These are phyloP conservation scores for Cryptococcus sp. DNA, from an alignment of 1,284 basidiomycete genomes.

Conservation along the genomic window DNA sequence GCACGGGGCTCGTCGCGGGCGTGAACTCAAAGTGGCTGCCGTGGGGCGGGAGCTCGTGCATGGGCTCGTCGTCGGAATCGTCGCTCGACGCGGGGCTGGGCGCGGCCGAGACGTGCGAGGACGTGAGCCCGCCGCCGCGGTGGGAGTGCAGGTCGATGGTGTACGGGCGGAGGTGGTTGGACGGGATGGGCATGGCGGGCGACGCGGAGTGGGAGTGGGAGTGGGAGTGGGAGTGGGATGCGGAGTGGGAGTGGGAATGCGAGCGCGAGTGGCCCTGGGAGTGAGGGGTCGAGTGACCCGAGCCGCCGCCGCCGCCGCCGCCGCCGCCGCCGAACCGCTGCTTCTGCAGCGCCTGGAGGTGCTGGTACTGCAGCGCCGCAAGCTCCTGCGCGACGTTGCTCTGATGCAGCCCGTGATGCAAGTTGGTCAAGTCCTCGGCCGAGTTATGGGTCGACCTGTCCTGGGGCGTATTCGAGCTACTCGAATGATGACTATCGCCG, in stretches of 20 bases:
- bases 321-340: slow-evolving; percentile 13
- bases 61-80: slow-evolving; percentile 44
- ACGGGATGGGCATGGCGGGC: neutral
- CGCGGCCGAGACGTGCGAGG: slow-evolving; percentile 42
- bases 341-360: slow-evolving; percentile 32
- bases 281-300: neutral
- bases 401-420: slow-evolving; percentile 38
- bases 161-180: slow-evolving; percentile 37
- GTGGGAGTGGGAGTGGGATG: slow-evolving; percentile 11
- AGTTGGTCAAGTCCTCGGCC: slow-evolving; percentile 20
- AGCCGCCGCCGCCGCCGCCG: neutral
- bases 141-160: slow-evolving; percentile 40
- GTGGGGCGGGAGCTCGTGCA: slow-evolving; percentile 28
- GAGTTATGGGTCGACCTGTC: slow-evolving; percentile 35
- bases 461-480: slow-evolving; percentile 43
- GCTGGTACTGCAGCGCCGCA: slow-evolving; percentile 29
- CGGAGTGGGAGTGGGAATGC: slow-evolving; percentile 11
- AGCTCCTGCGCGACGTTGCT: slow-evolving; percentile 29
- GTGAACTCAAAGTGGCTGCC: slow-evolving; percentile 34
- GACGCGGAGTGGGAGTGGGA: slow-evolving; percentile 6
- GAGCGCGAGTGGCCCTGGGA: slow-evolving; percentile 1
- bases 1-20: slow-evolving; percentile 69
- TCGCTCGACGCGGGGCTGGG: slow-evolving; percentile 44
- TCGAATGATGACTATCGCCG: slow-evolving; percentile 36
- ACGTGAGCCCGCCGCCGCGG: slow-evolving; percentile 28